phyloP scores from a whole-genome alignment of 2,329 filamentous ascomycete genomes.

The Sporothrix brunneoviolacea region DNA sequence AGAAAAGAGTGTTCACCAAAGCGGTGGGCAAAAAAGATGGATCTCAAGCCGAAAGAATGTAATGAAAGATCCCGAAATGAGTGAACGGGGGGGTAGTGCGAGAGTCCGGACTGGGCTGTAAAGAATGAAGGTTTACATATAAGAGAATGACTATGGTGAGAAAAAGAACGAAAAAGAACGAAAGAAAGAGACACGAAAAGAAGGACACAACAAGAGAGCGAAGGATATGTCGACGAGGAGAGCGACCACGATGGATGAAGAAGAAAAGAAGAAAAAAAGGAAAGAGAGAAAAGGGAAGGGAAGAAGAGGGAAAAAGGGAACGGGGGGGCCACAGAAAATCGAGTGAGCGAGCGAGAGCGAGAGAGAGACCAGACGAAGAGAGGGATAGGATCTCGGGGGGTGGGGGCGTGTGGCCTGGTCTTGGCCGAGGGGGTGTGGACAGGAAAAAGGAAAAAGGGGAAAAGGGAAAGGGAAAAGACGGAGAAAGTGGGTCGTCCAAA shows the following conservation, averaged over 20 bases:
- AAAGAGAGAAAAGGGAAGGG: conserved; percentile 26
- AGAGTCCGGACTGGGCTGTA: conserved; percentile 28
- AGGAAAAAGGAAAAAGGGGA: conserved; percentile 13
- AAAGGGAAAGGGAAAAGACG: conserved; percentile 14
- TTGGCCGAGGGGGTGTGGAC: conserved; percentile 13
- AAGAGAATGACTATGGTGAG: conserved; percentile 46
- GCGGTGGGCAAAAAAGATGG: conserved; percentile 26
- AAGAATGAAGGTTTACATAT: conserved; percentile 28
- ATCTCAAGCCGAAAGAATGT: conserved; percentile 32
- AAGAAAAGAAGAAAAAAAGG: conserved; percentile 4
- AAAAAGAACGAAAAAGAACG: conserved; percentile 26
- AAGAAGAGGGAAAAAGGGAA: conserved; percentile 11
- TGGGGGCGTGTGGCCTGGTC: conserved; percentile 10
- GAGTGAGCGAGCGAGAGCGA: neutral
- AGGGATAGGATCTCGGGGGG: conserved; percentile 15
- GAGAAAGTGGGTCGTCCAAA: conserved; percentile 17
- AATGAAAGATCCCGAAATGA: conserved; percentile 45
- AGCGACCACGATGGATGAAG: conserved; percentile 26
- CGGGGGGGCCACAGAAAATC: conserved; percentile 5
- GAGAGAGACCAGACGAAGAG: conserved; percentile 12
- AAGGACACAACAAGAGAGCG: conserved; percentile 33
- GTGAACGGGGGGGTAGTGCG: conserved; percentile 37
- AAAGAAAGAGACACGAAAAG: conserved; percentile 24
- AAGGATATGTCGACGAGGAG: conserved; percentile 22
- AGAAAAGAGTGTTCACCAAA: conserved; percentile 14